Percentiles rank a stretch among this genome's conserved stretches.
These are phyloP conservation scores for Kalmanozyma brasiliensis DNA, from an alignment of 1,284 basidiomycete species.

Conservation along the genomic window DNA sequence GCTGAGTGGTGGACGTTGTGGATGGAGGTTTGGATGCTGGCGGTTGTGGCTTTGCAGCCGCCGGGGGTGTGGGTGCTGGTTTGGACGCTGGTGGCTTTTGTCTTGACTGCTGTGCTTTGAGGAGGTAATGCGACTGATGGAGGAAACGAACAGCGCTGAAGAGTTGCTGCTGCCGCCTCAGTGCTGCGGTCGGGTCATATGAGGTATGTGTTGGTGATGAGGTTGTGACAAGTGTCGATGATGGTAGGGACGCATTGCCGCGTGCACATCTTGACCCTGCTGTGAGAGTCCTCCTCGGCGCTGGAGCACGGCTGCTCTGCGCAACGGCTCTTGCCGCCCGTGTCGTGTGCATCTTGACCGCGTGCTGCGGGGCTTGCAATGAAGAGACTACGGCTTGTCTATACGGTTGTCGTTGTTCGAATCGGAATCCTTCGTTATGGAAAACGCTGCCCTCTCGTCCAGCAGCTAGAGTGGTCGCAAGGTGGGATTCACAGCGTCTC, in stretches of 20 bases:
- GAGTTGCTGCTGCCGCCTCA: conserved; percentile 21
- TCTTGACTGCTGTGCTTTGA: conserved; percentile 20
- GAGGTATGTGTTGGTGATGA: neutral
- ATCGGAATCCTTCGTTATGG: too few relatives aligned
- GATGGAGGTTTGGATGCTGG: conserved; percentile 4
- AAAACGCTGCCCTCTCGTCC: too few relatives aligned
- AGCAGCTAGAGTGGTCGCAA: too few relatives aligned
- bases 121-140: conserved; percentile 24
- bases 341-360: conserved; percentile 19
- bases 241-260: neutral
- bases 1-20: conserved; percentile 7
- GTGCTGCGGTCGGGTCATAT: neutral
- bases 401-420: too few relatives aligned
- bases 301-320: conserved; percentile 16
- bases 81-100: conserved; percentile 5
- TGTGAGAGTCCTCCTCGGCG: conserved; percentile 6
- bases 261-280: conserved; percentile 2
- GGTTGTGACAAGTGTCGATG: neutral
- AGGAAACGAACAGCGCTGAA: conserved; percentile 21
- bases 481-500: too few relatives aligned
- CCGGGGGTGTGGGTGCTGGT: conserved; percentile 5
- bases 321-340: conserved; percentile 23
- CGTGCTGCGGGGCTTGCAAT: neutral
- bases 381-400: too few relatives aligned
- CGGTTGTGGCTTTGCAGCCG: conserved; percentile 10